phyloP scores from a whole-genome alignment of 148 eudicot species.

The Camellia lanceoleosa region DNA sequence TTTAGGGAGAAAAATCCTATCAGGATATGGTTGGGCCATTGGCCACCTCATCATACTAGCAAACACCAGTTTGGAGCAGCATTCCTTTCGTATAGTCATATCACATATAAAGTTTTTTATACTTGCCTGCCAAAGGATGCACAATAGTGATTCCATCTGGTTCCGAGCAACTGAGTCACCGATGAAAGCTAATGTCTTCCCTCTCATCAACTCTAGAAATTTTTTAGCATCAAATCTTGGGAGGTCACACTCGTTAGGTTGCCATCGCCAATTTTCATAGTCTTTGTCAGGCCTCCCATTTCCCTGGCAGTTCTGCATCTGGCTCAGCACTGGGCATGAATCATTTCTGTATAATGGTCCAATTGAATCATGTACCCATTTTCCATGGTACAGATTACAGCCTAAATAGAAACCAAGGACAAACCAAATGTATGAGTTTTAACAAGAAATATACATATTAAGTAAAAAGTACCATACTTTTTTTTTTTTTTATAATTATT shows the following conservation, averaged over 20 bases:
- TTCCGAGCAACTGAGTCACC: conserved; percentile 91
- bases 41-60: too few relatives aligned
- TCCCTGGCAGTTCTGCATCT: conserved; percentile 95
- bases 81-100: too few relatives aligned
- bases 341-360: conserved; percentile 81
- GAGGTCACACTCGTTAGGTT: conserved; percentile 74
- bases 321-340: conserved; percentile 76
- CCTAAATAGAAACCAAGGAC: conserved; percentile 34
- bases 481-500: not conserved
- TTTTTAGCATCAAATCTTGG: conserved; percentile 71
- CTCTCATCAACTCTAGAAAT: conserved; percentile 78
- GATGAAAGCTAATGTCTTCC: conserved; percentile 79
- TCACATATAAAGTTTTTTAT: not conserved
- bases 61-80: too few relatives aligned
- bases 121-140: conserved; percentile 91
- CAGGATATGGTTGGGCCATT: too few relatives aligned
- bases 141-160: conserved; percentile 73
- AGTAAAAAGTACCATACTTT: not conserved
- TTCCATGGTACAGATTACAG: conserved; percentile 87
- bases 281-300: conserved; percentile 98
- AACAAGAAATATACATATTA: not conserved
- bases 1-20: too few relatives aligned
- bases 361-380: conserved; percentile 69
- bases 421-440: not conserved
- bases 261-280: conserved; percentile 92